phyloP scores from a whole-genome alignment of 2,329 filamentous ascomycete genomes.

The Fusarium sp. region DNA sequence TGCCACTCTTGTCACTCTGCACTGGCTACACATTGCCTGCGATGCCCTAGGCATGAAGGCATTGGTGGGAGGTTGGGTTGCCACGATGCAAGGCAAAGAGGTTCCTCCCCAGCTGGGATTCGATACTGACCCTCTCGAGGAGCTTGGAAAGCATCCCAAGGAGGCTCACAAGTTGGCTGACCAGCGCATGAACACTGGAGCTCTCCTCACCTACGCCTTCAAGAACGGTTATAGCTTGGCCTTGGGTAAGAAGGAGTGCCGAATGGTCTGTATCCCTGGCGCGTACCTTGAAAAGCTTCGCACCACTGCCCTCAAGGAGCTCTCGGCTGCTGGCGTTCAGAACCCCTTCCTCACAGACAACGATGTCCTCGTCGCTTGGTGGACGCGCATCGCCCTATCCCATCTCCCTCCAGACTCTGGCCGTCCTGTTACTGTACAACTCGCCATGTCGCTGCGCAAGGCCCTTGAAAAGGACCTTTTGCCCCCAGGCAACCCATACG shows the following conservation, averaged over 20 bases:
- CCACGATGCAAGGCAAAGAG: background rate
- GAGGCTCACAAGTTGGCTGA: background rate
- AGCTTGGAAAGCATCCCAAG: slow-evolving; percentile 4
- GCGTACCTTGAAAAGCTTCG: background rate
- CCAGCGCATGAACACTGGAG: background rate
- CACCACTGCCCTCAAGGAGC: background rate
- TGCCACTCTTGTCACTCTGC: background rate
- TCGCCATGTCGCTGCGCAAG: background rate
- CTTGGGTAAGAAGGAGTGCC: slow-evolving; percentile 9
- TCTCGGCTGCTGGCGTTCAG: background rate
- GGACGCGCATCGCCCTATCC: slow-evolving; percentile 12
- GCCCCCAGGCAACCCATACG: background rate
- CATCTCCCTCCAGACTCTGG: background rate
- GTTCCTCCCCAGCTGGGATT: background rate
- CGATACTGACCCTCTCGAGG: background rate
- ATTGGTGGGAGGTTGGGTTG: background rate
- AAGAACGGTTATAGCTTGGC: slow-evolving; percentile 8
- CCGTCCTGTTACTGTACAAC: background rate
- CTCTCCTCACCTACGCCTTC: slow-evolving; percentile 3
- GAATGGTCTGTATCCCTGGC: slow-evolving; percentile 23
- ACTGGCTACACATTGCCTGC: background rate
- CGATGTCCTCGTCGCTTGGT: slow-evolving; percentile 18
- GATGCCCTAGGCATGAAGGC: background rate
- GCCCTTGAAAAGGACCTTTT: background rate
- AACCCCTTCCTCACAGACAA: slow-evolving; percentile 18